These are phyloP conservation scores for Neodidymelliopsis sp. DNA, from an alignment of 2,329 filamentous ascomycete genomes.

Conservation along the genomic window DNA sequence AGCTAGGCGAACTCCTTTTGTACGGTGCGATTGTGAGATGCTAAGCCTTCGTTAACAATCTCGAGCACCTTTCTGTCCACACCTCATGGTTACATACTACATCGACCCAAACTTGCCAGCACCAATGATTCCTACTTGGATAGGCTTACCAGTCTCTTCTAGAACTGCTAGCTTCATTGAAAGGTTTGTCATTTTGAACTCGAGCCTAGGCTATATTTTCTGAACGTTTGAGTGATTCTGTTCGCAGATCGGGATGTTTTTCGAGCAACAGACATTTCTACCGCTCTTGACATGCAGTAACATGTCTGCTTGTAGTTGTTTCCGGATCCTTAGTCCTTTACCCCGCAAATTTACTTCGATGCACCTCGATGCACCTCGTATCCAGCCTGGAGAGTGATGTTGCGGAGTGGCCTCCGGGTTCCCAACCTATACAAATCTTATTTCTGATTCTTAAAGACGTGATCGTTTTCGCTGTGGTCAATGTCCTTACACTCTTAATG, in stretches of 20 bases:
- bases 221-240: too few relatives aligned
- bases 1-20: constrained; percentile 53
- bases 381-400: constrained; percentile 2
- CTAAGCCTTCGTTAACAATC: constrained; percentile 17
- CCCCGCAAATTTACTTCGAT: constrained; percentile 9
- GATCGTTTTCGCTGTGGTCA: too few relatives aligned
- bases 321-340: constrained; percentile 5
- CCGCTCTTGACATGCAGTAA: too few relatives aligned
- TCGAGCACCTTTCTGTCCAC: background rate
- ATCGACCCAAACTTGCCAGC: constrained; percentile 58
- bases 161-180: constrained; percentile 25
- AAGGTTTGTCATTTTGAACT: constrained; percentile 21
- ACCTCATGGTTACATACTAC: constrained; percentile 41
- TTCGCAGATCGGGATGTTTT: background rate
- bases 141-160: constrained; percentile 21
- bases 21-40: constrained; percentile 56
- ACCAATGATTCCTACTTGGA: constrained; percentile 54
- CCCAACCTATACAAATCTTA: background rate
- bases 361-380: constrained; percentile 4
- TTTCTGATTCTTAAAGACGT: background rate
- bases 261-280: too few relatives aligned
- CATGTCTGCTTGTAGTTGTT: background rate
- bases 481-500: too few relatives aligned
- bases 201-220: background rate
- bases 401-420: constrained; percentile 16